Evolutionary conservation across 768 basidiomycete species (phyloP), one percentile per base, ranked within the genome.

Genomic region (Kwoniella dendrophila): DNA sequence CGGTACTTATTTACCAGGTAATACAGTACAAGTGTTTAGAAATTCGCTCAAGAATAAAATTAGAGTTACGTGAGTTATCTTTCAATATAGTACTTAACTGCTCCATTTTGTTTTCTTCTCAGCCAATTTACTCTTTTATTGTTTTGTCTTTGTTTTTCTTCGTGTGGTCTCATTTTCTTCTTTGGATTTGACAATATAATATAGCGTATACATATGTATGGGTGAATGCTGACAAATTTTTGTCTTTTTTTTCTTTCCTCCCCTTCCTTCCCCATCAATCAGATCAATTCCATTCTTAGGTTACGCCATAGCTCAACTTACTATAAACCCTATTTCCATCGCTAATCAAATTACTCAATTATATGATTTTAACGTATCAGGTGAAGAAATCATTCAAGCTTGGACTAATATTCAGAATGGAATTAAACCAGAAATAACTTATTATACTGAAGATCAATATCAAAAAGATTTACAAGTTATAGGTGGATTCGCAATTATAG

Each of bases 31-130:
- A 30, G 38, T 30, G 11, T 60, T 47, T 34, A 41, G 59, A 44
- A 27, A 60, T 24, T 29, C 48, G 6, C 33, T 60, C 24, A 52
- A 51, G 26, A 38, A 60, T 18, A n/a, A 24, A n/a, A 20, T 51
- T 10, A 32, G 38, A n/a, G 38, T 60, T 16, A 60, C 32, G 59
- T 60, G 49, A 60, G 49, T 60, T 26, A n/a, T n/a, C n/a, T n/a
- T n/a, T n/a, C n/a, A n/a, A n/a, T n/a, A n/a, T n/a, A n/a, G n/a
- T n/a, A n/a, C n/a, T n/a, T n/a, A n/a, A n/a, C n/a, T n/a, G n/a
- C n/a, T n/a, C n/a, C n/a, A n/a, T n/a, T n/a, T n/a, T n/a, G n/a
- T n/a, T n/a, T n/a, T n/a, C n/a, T n/a, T n/a, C n/a, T n/a, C n/a
- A n/a, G n/a, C n/a, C n/a, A n/a, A n/a, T n/a, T 12, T 32, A n/a